Evolutionary conservation across 2,329 filamentous ascomycete species (phyloP).

Genomic region (Pezicula rhizophila): DNA sequence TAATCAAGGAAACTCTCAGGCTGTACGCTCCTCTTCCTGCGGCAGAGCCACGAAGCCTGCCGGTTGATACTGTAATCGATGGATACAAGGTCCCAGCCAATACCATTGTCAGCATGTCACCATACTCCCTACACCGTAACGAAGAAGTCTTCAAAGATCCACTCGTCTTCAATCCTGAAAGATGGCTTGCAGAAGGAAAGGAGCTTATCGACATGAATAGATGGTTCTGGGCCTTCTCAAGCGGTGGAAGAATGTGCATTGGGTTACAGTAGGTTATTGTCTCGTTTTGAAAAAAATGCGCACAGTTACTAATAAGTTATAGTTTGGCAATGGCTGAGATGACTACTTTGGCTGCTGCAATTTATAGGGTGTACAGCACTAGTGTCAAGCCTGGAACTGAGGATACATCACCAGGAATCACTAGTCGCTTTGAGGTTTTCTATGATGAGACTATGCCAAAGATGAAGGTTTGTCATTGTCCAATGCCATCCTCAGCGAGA

Average conservation of each 20-base stretch:
- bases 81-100: slow-evolving; percentile 39
- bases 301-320: neutral
- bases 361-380: slow-evolving; percentile 39
- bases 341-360: slow-evolving; percentile 37
- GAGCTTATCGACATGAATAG: slow-evolving; percentile 31
- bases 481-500: neutral
- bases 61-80: slow-evolving; percentile 29
- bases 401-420: slow-evolving; percentile 31
- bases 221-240: slow-evolving; percentile 61
- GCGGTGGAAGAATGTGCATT: slow-evolving; percentile 60
- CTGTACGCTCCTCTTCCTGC: slow-evolving; percentile 46
- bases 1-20: slow-evolving; percentile 44
- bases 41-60: slow-evolving; percentile 40
- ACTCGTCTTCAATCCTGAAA: slow-evolving; percentile 39
- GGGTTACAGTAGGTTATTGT: slow-evolving; percentile 34
- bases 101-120: slow-evolving; percentile 42
- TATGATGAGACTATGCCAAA: slow-evolving; percentile 26
- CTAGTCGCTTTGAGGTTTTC: slow-evolving; percentile 36
- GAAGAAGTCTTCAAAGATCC: slow-evolving; percentile 40
- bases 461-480: slow-evolving; percentile 8
- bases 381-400: slow-evolving; percentile 24
- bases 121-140: slow-evolving; percentile 48
- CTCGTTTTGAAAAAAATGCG: neutral
- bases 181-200: slow-evolving; percentile 41
- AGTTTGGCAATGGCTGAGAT: slow-evolving; percentile 45